Percentiles rank a stretch among this genome's conserved stretches.
These are phyloP conservation scores for Phyllosticta capitalensis DNA, from an alignment of 2,329 filamentous ascomycete genomes.

Conservation along the genomic window DNA sequence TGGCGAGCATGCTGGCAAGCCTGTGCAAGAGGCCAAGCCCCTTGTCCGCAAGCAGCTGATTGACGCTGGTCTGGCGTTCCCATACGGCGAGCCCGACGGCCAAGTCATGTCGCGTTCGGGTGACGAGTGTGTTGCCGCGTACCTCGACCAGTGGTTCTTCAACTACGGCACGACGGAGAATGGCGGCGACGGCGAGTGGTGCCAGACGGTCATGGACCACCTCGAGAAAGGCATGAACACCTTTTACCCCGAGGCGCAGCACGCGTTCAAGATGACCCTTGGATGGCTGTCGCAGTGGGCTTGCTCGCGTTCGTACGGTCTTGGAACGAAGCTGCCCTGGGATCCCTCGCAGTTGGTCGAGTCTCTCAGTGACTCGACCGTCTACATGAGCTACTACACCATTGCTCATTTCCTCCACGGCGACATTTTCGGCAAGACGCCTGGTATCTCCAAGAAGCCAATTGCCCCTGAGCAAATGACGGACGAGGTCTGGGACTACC, in stretches of 20 bases:
- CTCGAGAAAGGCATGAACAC: constrained; percentile 58
- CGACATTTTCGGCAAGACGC: constrained; percentile 72
- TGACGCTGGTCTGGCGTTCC: constrained; percentile 69
- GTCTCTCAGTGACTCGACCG: constrained; percentile 79
- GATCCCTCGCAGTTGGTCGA: constrained; percentile 86
- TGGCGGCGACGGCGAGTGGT: constrained; percentile 71
- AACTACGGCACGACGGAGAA: constrained; percentile 64
- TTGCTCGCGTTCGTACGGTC: constrained; percentile 80
- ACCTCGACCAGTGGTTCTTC: constrained; percentile 96
- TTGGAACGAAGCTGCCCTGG: constrained; percentile 93
- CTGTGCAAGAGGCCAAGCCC: constrained; percentile 78
- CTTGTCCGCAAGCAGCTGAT: constrained; percentile 73
- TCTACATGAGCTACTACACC: constrained; percentile 72
- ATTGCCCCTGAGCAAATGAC: constrained; percentile 79
- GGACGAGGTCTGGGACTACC: constrained; percentile 92
- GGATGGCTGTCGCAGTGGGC: constrained; percentile 96
- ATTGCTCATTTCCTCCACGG: constrained; percentile 59
- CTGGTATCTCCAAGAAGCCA: constrained; percentile 50
- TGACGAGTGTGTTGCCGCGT: constrained; percentile 86
- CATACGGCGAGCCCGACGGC: constrained; percentile 87
- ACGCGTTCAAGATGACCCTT: constrained; percentile 68
- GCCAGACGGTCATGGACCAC: constrained; percentile 47
- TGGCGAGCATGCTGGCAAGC: constrained; percentile 78
- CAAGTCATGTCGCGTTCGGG: constrained; percentile 81
- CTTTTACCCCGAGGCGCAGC: constrained; percentile 53